phyloP scores from a whole-genome alignment of 208 protist genomes.

The Leptomonas seymouri region DNA sequence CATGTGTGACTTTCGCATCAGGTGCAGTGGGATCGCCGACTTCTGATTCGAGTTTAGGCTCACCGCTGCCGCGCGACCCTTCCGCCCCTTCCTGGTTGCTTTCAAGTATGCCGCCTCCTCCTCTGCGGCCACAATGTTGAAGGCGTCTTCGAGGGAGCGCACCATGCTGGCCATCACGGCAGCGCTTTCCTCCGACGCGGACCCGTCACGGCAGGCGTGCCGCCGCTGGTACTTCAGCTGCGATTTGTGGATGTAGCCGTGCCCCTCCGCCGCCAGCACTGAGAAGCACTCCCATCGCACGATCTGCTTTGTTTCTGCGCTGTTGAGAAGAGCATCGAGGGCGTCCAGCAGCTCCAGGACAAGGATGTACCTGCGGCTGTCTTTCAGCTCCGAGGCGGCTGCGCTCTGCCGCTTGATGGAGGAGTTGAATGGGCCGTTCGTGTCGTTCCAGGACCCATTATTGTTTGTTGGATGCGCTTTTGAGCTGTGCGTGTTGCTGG shows the following conservation, averaged over 20 bases:
- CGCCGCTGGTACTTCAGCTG: slow-evolving; percentile 42
- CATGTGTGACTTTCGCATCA: slow-evolving; percentile 79
- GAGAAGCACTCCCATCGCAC: slow-evolving; percentile 76
- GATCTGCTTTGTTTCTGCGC: slow-evolving; percentile 41
- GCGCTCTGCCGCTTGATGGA: slow-evolving; percentile 1
- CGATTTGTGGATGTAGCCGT: slow-evolving; percentile 82
- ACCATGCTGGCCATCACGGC: slow-evolving; percentile 66
- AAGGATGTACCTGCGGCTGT: slow-evolving; percentile 23
- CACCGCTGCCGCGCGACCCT: slow-evolving; percentile 38
- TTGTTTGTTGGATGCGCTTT: background rate
- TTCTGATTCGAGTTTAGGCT: slow-evolving; percentile 54
- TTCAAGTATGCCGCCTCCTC: slow-evolving; percentile 71
- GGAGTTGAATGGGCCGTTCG: background rate
- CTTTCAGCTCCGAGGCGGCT: slow-evolving; percentile 6
- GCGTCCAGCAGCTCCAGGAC: slow-evolving; percentile 63
- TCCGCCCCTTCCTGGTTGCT: slow-evolving; percentile 45
- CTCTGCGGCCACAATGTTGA: slow-evolving; percentile 52
- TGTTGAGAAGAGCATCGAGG: slow-evolving; percentile 69
- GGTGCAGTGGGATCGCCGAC: slow-evolving; percentile 62
- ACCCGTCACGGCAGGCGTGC: slow-evolving; percentile 28
- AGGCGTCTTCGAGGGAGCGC: slow-evolving; percentile 65
- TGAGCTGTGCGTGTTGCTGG: background rate
- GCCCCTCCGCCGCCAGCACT: slow-evolving; percentile 47
- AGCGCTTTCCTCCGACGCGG: slow-evolving; percentile 24
- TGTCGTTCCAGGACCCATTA: slow-evolving; percentile 10